Conservation (phyloP, 495 filamentous ascomycete species). For the Lasiosphaeris hirsuta region DNA sequence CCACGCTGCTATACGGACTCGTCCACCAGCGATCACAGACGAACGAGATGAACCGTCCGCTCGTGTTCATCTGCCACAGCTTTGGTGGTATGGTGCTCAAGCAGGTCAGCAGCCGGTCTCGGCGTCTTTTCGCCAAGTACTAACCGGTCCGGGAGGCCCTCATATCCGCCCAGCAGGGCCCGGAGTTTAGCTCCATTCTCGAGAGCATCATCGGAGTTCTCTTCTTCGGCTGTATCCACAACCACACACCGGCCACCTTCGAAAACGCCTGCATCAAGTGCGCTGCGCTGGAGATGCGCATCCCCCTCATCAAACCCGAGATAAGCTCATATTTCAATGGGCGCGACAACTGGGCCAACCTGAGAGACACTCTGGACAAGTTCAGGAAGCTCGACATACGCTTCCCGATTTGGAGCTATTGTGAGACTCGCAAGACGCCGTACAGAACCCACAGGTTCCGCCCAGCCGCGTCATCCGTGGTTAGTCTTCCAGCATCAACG, state of each 20-base stretch:
- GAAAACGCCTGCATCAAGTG: background rate
- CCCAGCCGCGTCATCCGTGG: no score
- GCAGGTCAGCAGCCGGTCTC: no score
- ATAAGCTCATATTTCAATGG: background rate
- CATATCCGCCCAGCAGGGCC: background rate
- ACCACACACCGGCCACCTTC: slow-evolving; percentile 1
- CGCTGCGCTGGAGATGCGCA: background rate
- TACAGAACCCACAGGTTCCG: no score
- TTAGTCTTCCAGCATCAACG: no score
- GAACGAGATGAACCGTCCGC: background rate
- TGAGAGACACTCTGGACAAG: background rate
- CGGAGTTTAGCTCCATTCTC: background rate
- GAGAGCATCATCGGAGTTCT: slow-evolving; percentile 3
- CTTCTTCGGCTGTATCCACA: slow-evolving; percentile 5
- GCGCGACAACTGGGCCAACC: background rate
- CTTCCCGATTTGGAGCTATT: slow-evolving; percentile 5
- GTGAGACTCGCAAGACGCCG: background rate
- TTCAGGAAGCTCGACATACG: background rate
- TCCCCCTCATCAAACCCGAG: background rate
- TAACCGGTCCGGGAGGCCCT: background rate
- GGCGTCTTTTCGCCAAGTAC: no score
- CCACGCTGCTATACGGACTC: background rate
- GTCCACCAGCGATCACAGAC: background rate
- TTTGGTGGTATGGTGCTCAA: slow-evolving; percentile 2
- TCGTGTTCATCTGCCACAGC: slow-evolving; percentile 1